Percentiles rank a stretch among this genome's conserved stretches.
Evolutionary conservation across 208 protist species (phyloP).

Genomic region (Tritrichomonas musculus): DNA sequence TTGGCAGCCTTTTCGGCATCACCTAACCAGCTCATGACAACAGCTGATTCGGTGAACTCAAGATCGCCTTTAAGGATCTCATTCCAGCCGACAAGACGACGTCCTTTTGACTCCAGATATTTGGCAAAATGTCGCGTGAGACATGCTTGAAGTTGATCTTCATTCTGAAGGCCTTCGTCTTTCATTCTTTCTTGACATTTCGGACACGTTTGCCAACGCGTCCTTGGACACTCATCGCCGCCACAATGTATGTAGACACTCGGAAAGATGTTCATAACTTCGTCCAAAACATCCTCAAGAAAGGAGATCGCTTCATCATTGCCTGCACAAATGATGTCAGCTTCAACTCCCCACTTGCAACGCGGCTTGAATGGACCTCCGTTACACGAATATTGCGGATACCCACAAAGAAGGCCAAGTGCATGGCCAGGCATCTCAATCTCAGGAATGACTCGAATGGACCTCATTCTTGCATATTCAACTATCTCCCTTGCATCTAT

Average conservation of each 20-base stretch:
- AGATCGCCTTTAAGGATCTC: background rate
- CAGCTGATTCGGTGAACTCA: background rate
- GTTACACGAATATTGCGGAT: background rate
- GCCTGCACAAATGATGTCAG: background rate
- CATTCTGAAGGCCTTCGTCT: background rate
- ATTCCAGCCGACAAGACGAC: background rate
- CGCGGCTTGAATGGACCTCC: background rate
- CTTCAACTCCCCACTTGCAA: too few species aligned
- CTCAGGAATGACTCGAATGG: background rate
- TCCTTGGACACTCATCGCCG: background rate
- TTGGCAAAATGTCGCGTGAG: background rate
- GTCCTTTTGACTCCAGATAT: background rate
- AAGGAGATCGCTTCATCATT: background rate
- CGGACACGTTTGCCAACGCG: background rate
- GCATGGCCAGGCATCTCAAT: background rate
- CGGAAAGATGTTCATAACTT: background rate
- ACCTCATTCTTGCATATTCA: background rate
- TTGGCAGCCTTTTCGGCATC: background rate
- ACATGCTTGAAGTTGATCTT: background rate
- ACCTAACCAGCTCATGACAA: background rate
- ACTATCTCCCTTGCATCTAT: background rate
- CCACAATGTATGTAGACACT: slow-evolving; percentile 13
- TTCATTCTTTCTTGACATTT: background rate
- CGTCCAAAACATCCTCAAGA: background rate
- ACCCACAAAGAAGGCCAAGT: background rate